These are phyloP conservation scores for Hypoxylon sp. DNA, from an alignment of 2,329 filamentous ascomycete genomes.

Conservation along the genomic window DNA sequence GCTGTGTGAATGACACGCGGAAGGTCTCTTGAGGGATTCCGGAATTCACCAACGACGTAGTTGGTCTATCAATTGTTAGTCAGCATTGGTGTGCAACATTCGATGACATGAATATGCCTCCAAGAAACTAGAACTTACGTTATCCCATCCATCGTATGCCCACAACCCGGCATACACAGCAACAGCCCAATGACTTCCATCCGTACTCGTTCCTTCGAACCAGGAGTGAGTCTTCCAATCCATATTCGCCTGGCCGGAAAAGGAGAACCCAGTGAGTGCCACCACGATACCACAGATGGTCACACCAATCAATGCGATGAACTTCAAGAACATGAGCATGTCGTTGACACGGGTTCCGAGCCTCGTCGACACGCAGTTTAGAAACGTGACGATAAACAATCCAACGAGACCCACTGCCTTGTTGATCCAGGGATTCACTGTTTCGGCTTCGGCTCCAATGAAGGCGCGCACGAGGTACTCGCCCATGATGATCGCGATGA, in stretches of 20 bases:
- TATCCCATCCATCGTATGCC: slow-evolving; percentile 99
- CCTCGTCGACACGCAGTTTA: slow-evolving; percentile 92
- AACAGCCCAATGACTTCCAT: slow-evolving; percentile 88
- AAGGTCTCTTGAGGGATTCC: slow-evolving; percentile 87
- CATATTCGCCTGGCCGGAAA: slow-evolving; percentile 75
- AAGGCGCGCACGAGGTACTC: slow-evolving; percentile 93
- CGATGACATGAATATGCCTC: no score
- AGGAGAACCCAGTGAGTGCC: slow-evolving; percentile 83
- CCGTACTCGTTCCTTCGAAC: slow-evolving; percentile 85
- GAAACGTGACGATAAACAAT: slow-evolving; percentile 76
- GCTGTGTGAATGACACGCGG: slow-evolving; percentile 96
- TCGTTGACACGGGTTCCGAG: slow-evolving; percentile 89
- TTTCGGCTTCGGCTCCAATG: slow-evolving; percentile 85
- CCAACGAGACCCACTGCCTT: slow-evolving; percentile 85
- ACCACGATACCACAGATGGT: slow-evolving; percentile 90
- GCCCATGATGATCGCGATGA: slow-evolving; percentile 97
- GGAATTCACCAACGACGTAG: slow-evolving; percentile 97
- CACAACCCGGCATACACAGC: slow-evolving; percentile 94
- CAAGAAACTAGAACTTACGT: slow-evolving; percentile 72
- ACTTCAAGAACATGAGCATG: slow-evolving; percentile 96
- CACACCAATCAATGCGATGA: slow-evolving; percentile 85
- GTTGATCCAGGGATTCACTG: slow-evolving; percentile 85
- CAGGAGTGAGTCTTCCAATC: slow-evolving; percentile 90
- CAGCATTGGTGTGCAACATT: no score
- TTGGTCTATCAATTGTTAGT: slow-evolving; percentile 72